phyloP scores from a whole-genome alignment of 2,329 filamentous ascomycete genomes.

The Verticillium alfalfae region DNA sequence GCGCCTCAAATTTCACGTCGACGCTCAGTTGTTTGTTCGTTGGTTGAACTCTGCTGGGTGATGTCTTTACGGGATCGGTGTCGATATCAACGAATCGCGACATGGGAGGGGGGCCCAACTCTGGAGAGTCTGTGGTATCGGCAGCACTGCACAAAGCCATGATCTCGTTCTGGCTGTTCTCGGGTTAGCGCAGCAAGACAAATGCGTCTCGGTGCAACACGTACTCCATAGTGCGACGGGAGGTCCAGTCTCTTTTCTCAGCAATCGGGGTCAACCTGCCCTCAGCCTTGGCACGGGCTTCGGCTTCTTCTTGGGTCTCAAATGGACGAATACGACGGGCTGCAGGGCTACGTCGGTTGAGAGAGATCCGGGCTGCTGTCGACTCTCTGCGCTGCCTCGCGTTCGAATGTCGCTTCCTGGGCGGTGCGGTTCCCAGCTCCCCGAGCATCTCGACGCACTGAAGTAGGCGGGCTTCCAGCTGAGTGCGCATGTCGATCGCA shows the following conservation, averaged over 20 bases:
- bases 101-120: slow-evolving; percentile 59
- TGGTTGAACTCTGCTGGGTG: not conserved
- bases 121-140: slow-evolving; percentile 56
- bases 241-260: slow-evolving; percentile 61
- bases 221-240: slow-evolving; percentile 64
- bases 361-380: slow-evolving; percentile 1
- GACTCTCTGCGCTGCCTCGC: slow-evolving; percentile 5
- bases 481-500: slow-evolving; percentile 62
- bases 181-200: slow-evolving; percentile 15
- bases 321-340: slow-evolving; percentile 49
- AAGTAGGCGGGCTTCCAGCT: slow-evolving; percentile 65
- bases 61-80: slow-evolving; percentile 33
- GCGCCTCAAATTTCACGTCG: not conserved
- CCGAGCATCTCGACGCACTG: slow-evolving; percentile 66
- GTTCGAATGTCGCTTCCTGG: slow-evolving; percentile 38
- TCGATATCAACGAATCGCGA: slow-evolving; percentile 55
- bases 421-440: slow-evolving; percentile 57
- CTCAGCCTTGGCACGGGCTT: slow-evolving; percentile 43
- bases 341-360: slow-evolving; percentile 35
- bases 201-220: slow-evolving; percentile 16
- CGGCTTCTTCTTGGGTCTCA: slow-evolving; percentile 49
- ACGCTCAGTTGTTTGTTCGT: not conserved
- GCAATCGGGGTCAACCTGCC: slow-evolving; percentile 60
- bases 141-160: slow-evolving; percentile 46
- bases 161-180: slow-evolving; percentile 53